phyloP scores from a whole-genome alignment of 2,329 filamentous ascomycete species.

The Cladosporium sp. region DNA sequence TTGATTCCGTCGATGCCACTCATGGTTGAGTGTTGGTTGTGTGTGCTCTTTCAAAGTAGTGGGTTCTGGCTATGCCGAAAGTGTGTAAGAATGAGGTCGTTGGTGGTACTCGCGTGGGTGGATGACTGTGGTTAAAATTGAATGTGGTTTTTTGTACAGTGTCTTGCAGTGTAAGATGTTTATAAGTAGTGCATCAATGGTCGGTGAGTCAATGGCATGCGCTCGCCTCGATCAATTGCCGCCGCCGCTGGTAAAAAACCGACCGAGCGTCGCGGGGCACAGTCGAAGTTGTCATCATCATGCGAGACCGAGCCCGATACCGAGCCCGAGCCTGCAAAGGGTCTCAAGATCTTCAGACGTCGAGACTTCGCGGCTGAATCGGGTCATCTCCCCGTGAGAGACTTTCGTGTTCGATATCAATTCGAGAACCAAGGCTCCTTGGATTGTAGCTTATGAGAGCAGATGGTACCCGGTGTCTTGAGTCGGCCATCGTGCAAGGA shows the following conservation, averaged over 20 bases:
- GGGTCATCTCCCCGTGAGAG: neutral
- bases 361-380: neutral
- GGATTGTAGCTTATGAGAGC: too few species aligned
- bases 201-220: neutral
- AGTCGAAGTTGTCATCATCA: neutral
- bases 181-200: neutral
- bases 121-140: neutral
- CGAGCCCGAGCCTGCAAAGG: neutral
- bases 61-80: neutral
- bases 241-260: neutral
- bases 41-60: neutral
- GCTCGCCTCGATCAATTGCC: neutral
- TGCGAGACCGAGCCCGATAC: too few species aligned
- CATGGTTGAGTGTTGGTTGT: conserved; percentile 4
- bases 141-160: neutral
- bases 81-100: neutral
- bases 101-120: neutral
- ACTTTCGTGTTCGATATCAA: too few species aligned
- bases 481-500: too few species aligned
- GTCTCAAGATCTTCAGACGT: neutral
- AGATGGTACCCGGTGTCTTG: too few species aligned
- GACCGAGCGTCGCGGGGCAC: neutral
- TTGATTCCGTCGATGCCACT: conserved; percentile 39
- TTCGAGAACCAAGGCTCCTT: too few species aligned
- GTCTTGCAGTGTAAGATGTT: neutral